Evolutionary conservation across 2,329 filamentous ascomycete genomes (phyloP).

Genomic region (Sclerotinia spermophila): DNA sequence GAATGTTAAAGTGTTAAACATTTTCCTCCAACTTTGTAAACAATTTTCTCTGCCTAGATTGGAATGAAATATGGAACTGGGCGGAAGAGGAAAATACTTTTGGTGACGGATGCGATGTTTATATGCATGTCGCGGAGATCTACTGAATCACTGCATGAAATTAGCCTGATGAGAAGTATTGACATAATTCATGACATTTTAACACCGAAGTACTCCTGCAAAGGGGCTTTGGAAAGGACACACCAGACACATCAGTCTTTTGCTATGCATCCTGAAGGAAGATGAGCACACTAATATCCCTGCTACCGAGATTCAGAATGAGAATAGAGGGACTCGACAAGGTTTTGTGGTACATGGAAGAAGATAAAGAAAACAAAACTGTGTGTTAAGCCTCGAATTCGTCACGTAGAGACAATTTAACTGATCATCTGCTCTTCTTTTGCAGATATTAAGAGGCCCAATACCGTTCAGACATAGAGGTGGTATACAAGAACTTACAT

Average conservation of each 20-base stretch:
- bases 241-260: background rate
- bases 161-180: background rate
- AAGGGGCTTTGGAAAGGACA: background rate
- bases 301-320: background rate
- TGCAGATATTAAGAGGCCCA: background rate
- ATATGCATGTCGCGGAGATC: background rate
- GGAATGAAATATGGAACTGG: background rate
- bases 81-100: background rate
- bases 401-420: background rate
- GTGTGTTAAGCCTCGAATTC: background rate
- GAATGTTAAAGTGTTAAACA: background rate
- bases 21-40: background rate
- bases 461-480: background rate
- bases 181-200: background rate
- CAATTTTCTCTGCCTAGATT: background rate
- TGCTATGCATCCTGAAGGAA: background rate
- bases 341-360: background rate
- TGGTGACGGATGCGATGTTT: background rate
- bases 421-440: background rate
- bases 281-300: background rate
- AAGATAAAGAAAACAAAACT: background rate
- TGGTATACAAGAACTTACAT: background rate
- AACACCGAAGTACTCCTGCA: background rate
- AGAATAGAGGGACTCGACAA: background rate
- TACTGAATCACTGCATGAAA: background rate